Base-by-base conservation (phyloP, 2,329 filamentous ascomycete species). In the Pseudodiploospora longispora region DNA sequence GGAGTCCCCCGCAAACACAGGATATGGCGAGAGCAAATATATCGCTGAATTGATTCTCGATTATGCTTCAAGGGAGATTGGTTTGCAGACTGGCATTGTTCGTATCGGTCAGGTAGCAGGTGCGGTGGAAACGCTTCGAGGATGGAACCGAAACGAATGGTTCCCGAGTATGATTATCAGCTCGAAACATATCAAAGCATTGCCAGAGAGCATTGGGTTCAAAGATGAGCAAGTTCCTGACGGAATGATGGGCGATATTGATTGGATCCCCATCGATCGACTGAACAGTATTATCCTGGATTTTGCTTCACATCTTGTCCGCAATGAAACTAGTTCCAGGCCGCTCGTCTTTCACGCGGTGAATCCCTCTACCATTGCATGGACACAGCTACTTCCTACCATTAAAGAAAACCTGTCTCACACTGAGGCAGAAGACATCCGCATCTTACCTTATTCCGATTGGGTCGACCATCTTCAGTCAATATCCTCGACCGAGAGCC, bases 1-100 rank as follows among this genome's bases (percentile, higher is more conserved):
- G 6, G 34, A 37, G 8, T 27, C 37, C 6, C 36, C 47, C 4
- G n/a, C 32, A 9, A 9, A 10, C 38, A 27, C 8, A 6, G 44
- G 47, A 27, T 49, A 47, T 30, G 43, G 39, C 6, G 36, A 49
- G 31, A 49, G 47, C 41, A 49, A 49, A 30, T 38, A 36, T 32
- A 19, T 46, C 9, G 30, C 44, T 27, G 47, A 49, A 33, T 30
- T 43, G 29, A 8, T 49, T 19, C 30, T 42, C 3, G 30, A 38
- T 4, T 27, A 39, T n/a, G 47, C 43, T 6, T 32, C 39, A 6
- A 33, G 32, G 40, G 8, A n/a, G 6, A 33, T 49, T 9, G 30
- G 31, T 6, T 6, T 49, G 5, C n/a, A 19, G 29, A 30, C 38
- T 2, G 38, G 29, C n/a, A 34, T 49, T n/a, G 34, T 43, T 8